Base-by-base conservation (phyloP, 495 filamentous ascomycete genomes). In the Aspergillus wentii region DNA sequence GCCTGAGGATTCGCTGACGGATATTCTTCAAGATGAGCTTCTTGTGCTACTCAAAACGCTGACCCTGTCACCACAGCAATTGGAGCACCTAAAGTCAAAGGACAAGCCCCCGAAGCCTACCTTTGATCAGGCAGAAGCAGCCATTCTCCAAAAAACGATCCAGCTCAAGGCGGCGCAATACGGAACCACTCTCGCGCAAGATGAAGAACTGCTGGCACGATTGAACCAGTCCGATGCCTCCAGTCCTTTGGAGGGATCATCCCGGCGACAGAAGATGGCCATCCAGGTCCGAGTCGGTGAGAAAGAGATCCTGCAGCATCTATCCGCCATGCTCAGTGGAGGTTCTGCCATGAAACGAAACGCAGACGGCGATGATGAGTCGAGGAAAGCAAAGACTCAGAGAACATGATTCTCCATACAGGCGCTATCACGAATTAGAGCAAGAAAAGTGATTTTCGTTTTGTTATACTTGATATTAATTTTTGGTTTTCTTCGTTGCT, bases 201-300 rank as follows among this genome's bases (percentile, higher is more conserved):
- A 94, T 43, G 52, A 71, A 18, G 48, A 62, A 26, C 34, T 86
- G 3, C 48, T 90, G 18, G 35, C 46, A 10, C 46, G 51, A 18
- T 38, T 68, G 22, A 34, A 38, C 22, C 48, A 55, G 2, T 27
- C 44, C 4, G 38, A 51, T 21, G 39, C 52, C 5, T 39, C 44
- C n/a, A 38, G 26, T 18, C 31, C 51, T 7, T 37, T 57, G 25
- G 55, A 61, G 14, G 52, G 30, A 23, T 53, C 51, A 5, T 13
- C 44, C 10, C 56, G 61, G 4, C 64, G 83, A 33, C 63, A 48
- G 26, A 71, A 56, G 29, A 88, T 88, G 81, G 88, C 89, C 0
- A 49, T 87, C 3, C 66, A 84, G 43, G 85, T 95, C 23, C 76
- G 89, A 31, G 59, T 80, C 23, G 90, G 89, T 7, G 90, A 95